Evolutionary conservation across 257 asterid species (phyloP).

Genomic region (Penstemon eatonii): DNA sequence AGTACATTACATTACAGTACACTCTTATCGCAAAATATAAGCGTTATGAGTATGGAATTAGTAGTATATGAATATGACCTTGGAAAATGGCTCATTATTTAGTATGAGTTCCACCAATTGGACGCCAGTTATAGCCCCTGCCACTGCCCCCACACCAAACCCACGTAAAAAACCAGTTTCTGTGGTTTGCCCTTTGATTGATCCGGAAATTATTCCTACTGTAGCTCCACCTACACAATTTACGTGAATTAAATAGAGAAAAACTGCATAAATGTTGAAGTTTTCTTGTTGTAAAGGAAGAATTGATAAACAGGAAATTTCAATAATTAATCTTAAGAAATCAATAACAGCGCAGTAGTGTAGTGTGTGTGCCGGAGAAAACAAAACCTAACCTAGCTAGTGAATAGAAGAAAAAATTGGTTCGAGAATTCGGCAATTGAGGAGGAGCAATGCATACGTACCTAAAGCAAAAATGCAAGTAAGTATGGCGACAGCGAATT

Average conservation of each 20-base stretch:
- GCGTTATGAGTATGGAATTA: background rate
- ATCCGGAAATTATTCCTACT: slow-evolving; percentile 74
- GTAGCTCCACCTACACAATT: slow-evolving; percentile 69
- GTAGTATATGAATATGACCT: slow-evolving; percentile 41
- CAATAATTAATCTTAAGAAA: too few relatives aligned
- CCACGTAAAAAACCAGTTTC: slow-evolving; percentile 89
- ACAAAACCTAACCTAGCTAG: background rate
- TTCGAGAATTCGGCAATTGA: background rate
- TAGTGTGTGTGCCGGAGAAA: background rate
- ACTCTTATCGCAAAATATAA: too few relatives aligned
- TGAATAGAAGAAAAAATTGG: background rate
- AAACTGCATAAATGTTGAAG: background rate
- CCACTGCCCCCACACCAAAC: slow-evolving; percentile 80
- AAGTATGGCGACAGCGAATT: slow-evolving; percentile 43
- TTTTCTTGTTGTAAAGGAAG: too few relatives aligned
- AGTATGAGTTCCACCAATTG: slow-evolving; percentile 72
- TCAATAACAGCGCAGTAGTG: background rate
- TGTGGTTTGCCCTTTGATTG: slow-evolving; percentile 89
- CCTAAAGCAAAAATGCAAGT: slow-evolving; percentile 71
- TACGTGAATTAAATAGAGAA: background rate
- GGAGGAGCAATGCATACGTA: slow-evolving; percentile 20
- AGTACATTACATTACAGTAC: background rate
- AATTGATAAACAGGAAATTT: background rate
- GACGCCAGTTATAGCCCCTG: slow-evolving; percentile 85
- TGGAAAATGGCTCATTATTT: slow-evolving; percentile 83